phyloP scores from a whole-genome alignment of 495 filamentous ascomycete species.

The Rhypophila decipiens region DNA sequence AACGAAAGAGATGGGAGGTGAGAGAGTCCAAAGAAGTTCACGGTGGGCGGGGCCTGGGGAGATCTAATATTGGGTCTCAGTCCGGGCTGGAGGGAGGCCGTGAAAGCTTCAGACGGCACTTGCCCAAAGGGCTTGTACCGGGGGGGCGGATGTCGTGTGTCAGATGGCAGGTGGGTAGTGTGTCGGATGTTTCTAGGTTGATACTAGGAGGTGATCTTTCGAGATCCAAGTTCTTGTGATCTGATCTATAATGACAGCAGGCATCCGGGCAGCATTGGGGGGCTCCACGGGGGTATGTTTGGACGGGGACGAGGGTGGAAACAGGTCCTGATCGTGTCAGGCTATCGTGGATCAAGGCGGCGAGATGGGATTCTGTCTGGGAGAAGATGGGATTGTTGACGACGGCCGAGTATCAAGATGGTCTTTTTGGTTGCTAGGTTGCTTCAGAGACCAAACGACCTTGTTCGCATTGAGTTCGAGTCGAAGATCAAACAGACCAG shows the following conservation, averaged over 20 bases:
- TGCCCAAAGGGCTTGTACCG: slow-evolving; percentile 25
- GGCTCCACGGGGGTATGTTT: slow-evolving; percentile 12
- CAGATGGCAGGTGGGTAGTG: slow-evolving; percentile 29
- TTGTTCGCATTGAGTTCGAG: slow-evolving; percentile 29
- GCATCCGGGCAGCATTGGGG: slow-evolving; percentile 42
- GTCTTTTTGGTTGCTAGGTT: too few relatives aligned
- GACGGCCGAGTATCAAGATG: too few relatives aligned
- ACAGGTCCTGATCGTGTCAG: slow-evolving; percentile 6
- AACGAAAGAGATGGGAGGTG: slow-evolving; percentile 32
- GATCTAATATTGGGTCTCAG: slow-evolving; percentile 35
- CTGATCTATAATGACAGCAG: slow-evolving; percentile 41
- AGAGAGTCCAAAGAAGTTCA: slow-evolving; percentile 18
- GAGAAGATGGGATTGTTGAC: too few relatives aligned
- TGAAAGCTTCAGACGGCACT: slow-evolving; percentile 11
- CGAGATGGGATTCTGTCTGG: neutral
- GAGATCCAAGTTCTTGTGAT: slow-evolving; percentile 41
- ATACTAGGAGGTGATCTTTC: slow-evolving; percentile 28
- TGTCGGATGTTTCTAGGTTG: slow-evolving; percentile 35
- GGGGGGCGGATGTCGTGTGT: slow-evolving; percentile 28
- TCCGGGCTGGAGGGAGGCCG: slow-evolving; percentile 3
- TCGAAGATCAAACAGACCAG: slow-evolving; percentile 37
- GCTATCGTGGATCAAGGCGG: neutral
- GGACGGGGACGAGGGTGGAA: slow-evolving; percentile 7
- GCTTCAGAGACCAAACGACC: neutral
- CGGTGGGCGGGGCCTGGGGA: slow-evolving; percentile 23